A percentile compares a stretch with the other conserved stretches of the same genome.
Evolutionary conservation across 345 rosid genomes (phyloP).

Genomic region (Hibiscus mutabilis): DNA sequence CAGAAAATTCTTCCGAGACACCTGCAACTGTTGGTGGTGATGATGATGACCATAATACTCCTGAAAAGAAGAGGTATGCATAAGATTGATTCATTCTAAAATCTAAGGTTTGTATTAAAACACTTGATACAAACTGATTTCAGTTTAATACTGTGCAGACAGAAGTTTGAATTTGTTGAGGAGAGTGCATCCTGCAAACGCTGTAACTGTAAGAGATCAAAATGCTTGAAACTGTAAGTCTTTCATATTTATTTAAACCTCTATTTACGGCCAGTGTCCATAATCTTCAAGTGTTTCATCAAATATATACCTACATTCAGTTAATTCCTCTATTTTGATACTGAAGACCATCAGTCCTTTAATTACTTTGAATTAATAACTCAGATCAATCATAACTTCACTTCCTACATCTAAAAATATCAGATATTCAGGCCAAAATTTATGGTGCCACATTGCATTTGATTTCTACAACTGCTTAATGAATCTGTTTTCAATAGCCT

Average conservation of each 20-base stretch:
- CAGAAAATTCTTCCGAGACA: slow-evolving; percentile 28
- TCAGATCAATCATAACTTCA: not conserved
- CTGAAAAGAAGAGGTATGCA: slow-evolving; percentile 37
- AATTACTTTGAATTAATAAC: not conserved
- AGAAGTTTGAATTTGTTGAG: slow-evolving; percentile 22
- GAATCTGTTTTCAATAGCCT: not conserved
- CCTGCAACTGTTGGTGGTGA: slow-evolving; percentile 20
- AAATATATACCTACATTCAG: not conserved
- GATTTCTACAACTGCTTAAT: not conserved
- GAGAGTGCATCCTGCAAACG: slow-evolving; percentile 67
- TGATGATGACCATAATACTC: slow-evolving; percentile 25
- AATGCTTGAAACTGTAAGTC: slow-evolving; percentile 97
- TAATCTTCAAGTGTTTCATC: not conserved
- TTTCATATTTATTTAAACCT: not conserved
- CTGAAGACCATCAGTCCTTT: not conserved
- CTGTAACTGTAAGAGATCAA: slow-evolving; percentile 80
- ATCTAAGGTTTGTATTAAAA: not conserved
- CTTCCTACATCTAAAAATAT: not conserved
- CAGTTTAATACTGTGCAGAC: slow-evolving; percentile 29
- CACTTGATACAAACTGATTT: slow-evolving; percentile 1
- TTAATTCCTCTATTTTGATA: not conserved
- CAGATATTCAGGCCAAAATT: not conserved
- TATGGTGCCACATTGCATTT: not conserved
- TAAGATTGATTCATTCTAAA: not conserved
- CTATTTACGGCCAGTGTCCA: not conserved